Evolutionary conservation across 805 yeast genomes (phyloP), one percentile per base, ranked within the genome.

Genomic region (Clavispora vitiphila): DNA sequence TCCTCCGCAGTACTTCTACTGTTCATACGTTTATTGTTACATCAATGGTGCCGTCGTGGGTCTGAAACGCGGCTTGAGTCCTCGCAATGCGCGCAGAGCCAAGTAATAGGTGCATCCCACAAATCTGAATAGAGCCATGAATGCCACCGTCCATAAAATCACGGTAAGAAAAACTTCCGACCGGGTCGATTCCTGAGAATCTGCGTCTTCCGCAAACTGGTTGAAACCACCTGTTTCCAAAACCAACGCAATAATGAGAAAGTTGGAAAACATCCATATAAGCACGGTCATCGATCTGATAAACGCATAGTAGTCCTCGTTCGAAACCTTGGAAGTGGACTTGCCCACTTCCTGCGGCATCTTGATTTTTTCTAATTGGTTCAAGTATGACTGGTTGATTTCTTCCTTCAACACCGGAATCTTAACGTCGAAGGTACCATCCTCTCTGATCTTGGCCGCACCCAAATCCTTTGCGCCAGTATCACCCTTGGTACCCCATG

Each of bases 401-500:
- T 77, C 80, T 50, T 69, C 66, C 50, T 72, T 58, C 55, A 71
- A 41, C 56, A 77, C 56, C 43, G 74, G 67, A 57, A 80, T 52
- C 58, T 76, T 78, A 37, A 80, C 76, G 36, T 77, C 81, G 38
- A 74, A 72, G 26, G 74, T 71, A 51, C 81, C 82, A 49, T 75
- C 79, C 41, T 74, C 77, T 40, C 70, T 65, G 29, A 69, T 72
- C 50, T 71, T 76, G 10, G 76, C 79, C 1, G 64, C 72, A 39
- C 84, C 83, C 56, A 80, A 68, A 30, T 74, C 77, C 26, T 64
- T 71, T 5, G 79, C 78, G 3, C 83, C 76, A n/a, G 72, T 69
- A 34, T 79, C 77, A 31, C 86, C 86, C 58, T 81, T 80, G n/a
- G 86, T 80, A 44, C 86, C 86, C 86, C 86, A 80, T 2, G 86